phyloP scores from a whole-genome alignment of 1,139 yeast genomes.

The Magnusiomyces fungicola region DNA sequence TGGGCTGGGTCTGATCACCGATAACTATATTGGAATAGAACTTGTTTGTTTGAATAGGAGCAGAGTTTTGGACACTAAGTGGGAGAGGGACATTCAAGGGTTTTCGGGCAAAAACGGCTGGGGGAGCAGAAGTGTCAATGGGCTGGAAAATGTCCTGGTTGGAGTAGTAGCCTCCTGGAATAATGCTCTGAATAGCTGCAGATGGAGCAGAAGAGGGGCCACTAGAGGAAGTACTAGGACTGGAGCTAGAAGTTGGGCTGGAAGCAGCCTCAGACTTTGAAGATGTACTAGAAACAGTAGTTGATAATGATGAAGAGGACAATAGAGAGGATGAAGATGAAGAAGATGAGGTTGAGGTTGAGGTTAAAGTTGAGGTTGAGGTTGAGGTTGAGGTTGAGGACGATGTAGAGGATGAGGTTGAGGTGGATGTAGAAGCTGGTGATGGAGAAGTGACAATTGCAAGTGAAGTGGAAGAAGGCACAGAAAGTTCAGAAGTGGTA shows the following conservation, averaged over 20 bases:
- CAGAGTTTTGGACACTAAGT: constrained; percentile 39
- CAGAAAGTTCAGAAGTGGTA: constrained; percentile 9
- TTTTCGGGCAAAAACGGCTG: constrained; percentile 42
- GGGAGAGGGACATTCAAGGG: constrained; percentile 41
- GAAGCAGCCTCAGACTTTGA: constrained; percentile 26
- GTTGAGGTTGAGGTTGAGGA: not conserved
- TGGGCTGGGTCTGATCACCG: constrained; percentile 40
- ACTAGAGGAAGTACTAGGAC: constrained; percentile 13
- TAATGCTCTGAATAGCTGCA: constrained; percentile 9
- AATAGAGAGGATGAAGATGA: not conserved
- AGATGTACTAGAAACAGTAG: constrained; percentile 10
- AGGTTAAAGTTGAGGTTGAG: not conserved
- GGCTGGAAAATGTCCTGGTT: constrained; percentile 42
- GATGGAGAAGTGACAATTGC: constrained; percentile 9
- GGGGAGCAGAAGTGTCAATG: constrained; percentile 45
- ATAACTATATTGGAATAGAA: constrained; percentile 59
- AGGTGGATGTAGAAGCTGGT: constrained; percentile 10
- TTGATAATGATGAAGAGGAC: constrained; percentile 4
- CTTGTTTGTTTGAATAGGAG: constrained; percentile 54
- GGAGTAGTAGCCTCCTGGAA: constrained; percentile 16
- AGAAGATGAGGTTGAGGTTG: not conserved
- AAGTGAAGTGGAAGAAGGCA: constrained; percentile 10
- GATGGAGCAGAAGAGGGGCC: constrained; percentile 8
- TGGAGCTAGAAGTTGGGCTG: constrained; percentile 36
- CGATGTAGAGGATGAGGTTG: constrained; percentile 12